phyloP scores from a whole-genome alignment of 2,329 filamentous ascomycete species.

The Penicillium sp. region DNA sequence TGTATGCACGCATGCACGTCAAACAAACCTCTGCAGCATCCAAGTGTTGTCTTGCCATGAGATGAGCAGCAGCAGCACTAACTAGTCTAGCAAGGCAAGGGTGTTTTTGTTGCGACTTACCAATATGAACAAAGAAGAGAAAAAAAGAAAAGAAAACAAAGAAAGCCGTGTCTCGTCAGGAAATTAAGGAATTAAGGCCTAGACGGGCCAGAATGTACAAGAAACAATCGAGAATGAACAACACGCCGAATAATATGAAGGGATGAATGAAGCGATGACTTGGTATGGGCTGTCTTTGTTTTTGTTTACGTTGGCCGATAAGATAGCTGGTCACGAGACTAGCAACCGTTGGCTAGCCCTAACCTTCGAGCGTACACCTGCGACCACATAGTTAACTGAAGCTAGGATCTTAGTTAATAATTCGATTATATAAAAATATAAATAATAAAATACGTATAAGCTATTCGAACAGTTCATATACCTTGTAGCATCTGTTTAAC shows the following conservation, averaged over 20 bases:
- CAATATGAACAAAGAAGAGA: not conserved
- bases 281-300: not conserved
- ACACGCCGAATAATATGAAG: not conserved
- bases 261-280: not conserved
- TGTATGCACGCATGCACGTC: too few relatives aligned
- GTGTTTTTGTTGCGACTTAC: not conserved
- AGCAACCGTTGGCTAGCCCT: not conserved
- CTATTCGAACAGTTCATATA: too few relatives aligned
- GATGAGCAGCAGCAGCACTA: too few relatives aligned
- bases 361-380: too few relatives aligned
- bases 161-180: not conserved
- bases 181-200: not conserved
- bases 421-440: not conserved
- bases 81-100: too few relatives aligned
- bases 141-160: not conserved
- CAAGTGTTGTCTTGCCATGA: not conserved
- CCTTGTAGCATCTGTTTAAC: too few relatives aligned
- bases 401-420: too few relatives aligned
- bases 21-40: slow-evolving; percentile 9
- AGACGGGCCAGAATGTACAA: not conserved
- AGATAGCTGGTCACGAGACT: not conserved
- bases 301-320: not conserved
- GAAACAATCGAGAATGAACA: not conserved
- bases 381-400: too few relatives aligned
- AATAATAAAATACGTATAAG: not conserved